Evolutionary conservation across 1,284 basidiomycete species (phyloP), one percentile per base, ranked within the genome.

Genomic region (Microbotryomycetes sp.): DNA sequence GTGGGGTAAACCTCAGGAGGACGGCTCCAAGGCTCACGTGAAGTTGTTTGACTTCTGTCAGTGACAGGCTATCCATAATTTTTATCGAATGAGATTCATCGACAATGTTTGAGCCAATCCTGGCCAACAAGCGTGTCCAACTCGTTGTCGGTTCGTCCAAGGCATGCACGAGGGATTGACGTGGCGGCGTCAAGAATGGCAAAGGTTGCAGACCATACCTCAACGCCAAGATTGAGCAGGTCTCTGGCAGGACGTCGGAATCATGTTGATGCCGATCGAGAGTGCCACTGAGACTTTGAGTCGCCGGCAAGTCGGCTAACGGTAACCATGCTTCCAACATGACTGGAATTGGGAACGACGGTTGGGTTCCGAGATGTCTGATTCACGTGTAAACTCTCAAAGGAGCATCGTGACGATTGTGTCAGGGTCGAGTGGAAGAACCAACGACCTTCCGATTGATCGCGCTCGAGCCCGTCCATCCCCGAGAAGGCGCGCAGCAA

Each of bases 101-200:
- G 6, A 28, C 49, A 25, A 16, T 50, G 26, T 29, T 50, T 50
- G 49, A 25, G 26, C 49, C 15, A 12, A 28, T 50, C 7, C 15
- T 88, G 0, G 81, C 87, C 3, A 86, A 93, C 74, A 83, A 88
- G 50, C 86, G 88, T 67, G 45, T 45, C 60, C n/a, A 7, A 2
- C 25, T 19, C 28, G 15, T 9, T 16, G 19, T n/a, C n/a, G 9
- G 36, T 42, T 42, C 12, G 9, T 42, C 36, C 36, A 19, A 19
- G 36, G 36, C 12, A 19, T 42, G 36, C 36, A 9, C 12, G 12
- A 12, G 36, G 19, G 12, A 19, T 42, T 19, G 36, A 9, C 19
- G 9, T 42, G 36, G 19, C 36, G 9, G 36, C 36, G 19, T 42
- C 36, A 19, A 42, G 36, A 42, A 42, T 19, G 36, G 36, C 36